Conservation (phyloP, 768 basidiomycete genomes). For the Cystobasidium tubakii region DNA sequence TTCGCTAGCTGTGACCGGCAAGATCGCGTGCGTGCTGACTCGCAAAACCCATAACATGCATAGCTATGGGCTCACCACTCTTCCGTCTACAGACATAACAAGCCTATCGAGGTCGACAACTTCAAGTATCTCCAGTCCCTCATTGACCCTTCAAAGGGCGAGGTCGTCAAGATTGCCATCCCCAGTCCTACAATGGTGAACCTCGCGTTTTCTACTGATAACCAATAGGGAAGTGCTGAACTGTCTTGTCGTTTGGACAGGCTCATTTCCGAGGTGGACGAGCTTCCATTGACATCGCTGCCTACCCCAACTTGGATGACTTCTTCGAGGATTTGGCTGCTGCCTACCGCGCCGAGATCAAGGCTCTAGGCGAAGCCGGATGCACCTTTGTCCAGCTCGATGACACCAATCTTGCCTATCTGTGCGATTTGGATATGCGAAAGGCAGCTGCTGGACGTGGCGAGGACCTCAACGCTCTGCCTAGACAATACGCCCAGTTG, state of each 20-base stretch:
- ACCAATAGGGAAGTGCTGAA: not conserved
- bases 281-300: conserved; percentile 36
- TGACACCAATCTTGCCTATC: conserved; percentile 44
- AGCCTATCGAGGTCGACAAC: conserved; percentile 46
- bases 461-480: conserved; percentile 42
- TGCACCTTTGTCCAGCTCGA: conserved; percentile 43
- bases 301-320: conserved; percentile 41
- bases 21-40: conserved; percentile 35
- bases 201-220: not conserved
- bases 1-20: conserved; percentile 40
- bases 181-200: conserved; percentile 45
- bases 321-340: conserved; percentile 43
- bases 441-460: conserved; percentile 39
- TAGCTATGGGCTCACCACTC: no score
- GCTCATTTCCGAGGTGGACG: conserved; percentile 44
- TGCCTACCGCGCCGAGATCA: conserved; percentile 41
- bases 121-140: conserved; percentile 44
- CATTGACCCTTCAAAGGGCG: conserved; percentile 33
- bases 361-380: conserved; percentile 40
- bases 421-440: conserved; percentile 40
- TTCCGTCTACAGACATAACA: not conserved
- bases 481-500: conserved; percentile 40
- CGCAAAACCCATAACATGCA: no score
- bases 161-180: conserved; percentile 46
- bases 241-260: not conserved